Conservation (phyloP, 2,329 filamentous ascomycete genomes). For the Metarhizium robertsii region DNA sequence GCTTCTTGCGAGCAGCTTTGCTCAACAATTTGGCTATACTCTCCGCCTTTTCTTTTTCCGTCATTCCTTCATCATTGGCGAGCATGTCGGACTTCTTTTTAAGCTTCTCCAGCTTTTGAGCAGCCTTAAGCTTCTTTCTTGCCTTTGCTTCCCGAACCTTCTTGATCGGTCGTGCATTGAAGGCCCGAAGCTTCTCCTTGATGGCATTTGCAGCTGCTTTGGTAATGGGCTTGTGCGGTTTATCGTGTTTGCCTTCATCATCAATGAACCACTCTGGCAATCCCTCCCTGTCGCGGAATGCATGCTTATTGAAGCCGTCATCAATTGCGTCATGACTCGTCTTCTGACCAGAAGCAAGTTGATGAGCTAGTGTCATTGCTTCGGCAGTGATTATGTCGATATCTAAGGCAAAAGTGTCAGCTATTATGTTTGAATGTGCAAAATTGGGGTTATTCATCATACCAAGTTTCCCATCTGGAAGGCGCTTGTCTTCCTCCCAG, state of each 20-base stretch:
- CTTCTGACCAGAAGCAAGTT: constrained; percentile 79
- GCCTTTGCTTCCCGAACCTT: constrained; percentile 96
- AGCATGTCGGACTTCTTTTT: constrained; percentile 94
- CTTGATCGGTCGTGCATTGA: constrained; percentile 96
- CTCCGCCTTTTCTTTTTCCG: constrained; percentile 89
- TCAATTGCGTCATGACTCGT: constrained; percentile 73
- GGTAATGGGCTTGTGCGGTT: constrained; percentile 77
- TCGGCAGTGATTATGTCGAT: constrained; percentile 99
- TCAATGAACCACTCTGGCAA: constrained; percentile 97
- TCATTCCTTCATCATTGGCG: constrained; percentile 82
- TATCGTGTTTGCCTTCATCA: constrained; percentile 79
- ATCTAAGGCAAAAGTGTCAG: constrained; percentile 37
- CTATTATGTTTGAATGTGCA: background rate
- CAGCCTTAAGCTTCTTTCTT: constrained; percentile 93
- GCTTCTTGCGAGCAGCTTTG: constrained; percentile 78
- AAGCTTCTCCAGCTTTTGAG: constrained; percentile 83
- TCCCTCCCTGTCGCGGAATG: constrained; percentile 83
- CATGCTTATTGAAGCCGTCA: constrained; percentile 86
- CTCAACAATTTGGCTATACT: constrained; percentile 74
- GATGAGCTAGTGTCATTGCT: constrained; percentile 93
- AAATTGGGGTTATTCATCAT: background rate
- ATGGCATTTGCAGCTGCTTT: constrained; percentile 86
- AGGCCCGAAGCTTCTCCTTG: constrained; percentile 84
- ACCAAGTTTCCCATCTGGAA: constrained; percentile 54
- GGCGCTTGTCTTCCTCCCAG: constrained; percentile 59